A percentile compares a stretch with the other conserved stretches of the same genome.
Conservation (phyloP, 2,329 filamentous ascomycete species). For the Aureobasidium vineae region DNA sequence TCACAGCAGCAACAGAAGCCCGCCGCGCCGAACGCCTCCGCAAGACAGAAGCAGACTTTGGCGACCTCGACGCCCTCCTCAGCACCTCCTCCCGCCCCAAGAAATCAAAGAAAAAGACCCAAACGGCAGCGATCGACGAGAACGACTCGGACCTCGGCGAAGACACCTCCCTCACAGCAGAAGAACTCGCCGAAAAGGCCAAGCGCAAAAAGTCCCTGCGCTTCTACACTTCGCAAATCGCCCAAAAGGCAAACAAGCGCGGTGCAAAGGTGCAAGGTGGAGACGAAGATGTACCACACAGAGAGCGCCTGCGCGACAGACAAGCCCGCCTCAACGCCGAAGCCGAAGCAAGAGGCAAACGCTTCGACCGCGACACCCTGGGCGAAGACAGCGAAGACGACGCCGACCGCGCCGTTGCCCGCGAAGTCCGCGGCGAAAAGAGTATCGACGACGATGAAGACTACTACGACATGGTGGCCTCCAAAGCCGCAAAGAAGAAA, state of each 20-base stretch:
- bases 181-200: conserved; percentile 81
- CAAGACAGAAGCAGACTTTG: conserved; percentile 67
- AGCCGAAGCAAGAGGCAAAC: conserved; percentile 77
- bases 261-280: conserved; percentile 70
- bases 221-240: conserved; percentile 98
- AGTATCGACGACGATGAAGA: conserved; percentile 59
- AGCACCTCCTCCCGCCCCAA: conserved; percentile 38
- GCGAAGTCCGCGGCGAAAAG: conserved; percentile 46
- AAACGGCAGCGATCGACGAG: conserved; percentile 43
- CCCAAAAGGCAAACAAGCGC: conserved; percentile 88
- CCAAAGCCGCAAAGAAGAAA: conserved; percentile 64
- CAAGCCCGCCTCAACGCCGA: conserved; percentile 84
- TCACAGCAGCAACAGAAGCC: conserved; percentile 55
- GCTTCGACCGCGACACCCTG: conserved; percentile 64
- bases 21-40: conserved; percentile 54
- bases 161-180: conserved; percentile 72
- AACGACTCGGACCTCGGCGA: conserved; percentile 92
- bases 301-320: conserved; percentile 82
- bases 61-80: conserved; percentile 66
- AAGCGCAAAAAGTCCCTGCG: conserved; percentile 86
- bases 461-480: conserved; percentile 87
- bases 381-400: conserved; percentile 66
- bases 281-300: conserved; percentile 79
- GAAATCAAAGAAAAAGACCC: conserved; percentile 28
- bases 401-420: conserved; percentile 57